Evolutionary conservation across 352 stramenopile species (phyloP).

Genomic region (Pythium utonaiense): DNA sequence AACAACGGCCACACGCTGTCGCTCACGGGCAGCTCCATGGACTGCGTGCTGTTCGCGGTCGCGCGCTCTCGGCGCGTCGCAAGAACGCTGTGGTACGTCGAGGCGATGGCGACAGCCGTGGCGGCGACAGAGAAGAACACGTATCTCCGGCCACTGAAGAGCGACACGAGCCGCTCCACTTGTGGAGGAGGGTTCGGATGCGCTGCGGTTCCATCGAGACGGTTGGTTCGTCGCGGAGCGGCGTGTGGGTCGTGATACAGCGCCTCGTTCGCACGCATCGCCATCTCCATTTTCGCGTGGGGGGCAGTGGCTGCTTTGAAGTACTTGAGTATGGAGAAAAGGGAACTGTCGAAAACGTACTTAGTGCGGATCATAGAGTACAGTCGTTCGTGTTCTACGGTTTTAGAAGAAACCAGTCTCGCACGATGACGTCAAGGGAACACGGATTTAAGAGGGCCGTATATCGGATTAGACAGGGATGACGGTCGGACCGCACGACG

Average conservation of each 20-base stretch:
- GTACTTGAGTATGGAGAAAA: not conserved
- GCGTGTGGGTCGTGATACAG: not conserved
- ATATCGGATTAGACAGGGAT: not conserved
- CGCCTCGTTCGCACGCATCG: not conserved
- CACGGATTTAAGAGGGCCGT: not conserved
- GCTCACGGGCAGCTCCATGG: not conserved
- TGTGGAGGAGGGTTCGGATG: slow-evolving; percentile 4
- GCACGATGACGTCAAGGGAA: not conserved
- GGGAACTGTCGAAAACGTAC: not conserved
- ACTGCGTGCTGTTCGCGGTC: not conserved
- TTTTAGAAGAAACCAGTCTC: not conserved
- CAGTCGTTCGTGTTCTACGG: not conserved
- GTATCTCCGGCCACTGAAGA: slow-evolving; percentile 57
- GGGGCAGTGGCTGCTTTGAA: not conserved
- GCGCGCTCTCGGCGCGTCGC: slow-evolving; percentile 12
- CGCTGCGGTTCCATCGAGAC: not conserved
- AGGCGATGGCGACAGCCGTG: slow-evolving; percentile 46
- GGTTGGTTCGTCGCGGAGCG: not conserved
- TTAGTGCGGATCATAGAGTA: not conserved
- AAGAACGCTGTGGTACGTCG: slow-evolving; percentile 39
- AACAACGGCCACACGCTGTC: slow-evolving; percentile 22
- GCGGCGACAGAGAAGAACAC: slow-evolving; percentile 58
- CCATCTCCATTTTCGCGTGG: not conserved
- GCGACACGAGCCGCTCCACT: slow-evolving; percentile 31
- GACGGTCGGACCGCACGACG: not conserved